Evolutionary conservation across 106 monocot species (phyloP).

Genomic region (Acorus calamus): DNA sequence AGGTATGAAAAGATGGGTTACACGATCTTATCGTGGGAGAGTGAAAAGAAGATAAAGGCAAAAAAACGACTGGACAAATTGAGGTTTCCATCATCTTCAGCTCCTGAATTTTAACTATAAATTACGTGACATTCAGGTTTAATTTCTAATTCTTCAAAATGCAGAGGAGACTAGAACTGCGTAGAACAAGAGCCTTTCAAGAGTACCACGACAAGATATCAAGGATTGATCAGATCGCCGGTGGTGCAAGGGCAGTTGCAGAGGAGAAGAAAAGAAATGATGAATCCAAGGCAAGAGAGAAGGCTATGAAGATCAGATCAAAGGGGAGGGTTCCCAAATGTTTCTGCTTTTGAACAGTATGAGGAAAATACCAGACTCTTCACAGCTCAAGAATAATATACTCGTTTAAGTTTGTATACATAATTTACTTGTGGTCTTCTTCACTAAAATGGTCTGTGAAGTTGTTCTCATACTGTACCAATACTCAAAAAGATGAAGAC

Average conservation of each 20-base stretch:
- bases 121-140: too few species aligned
- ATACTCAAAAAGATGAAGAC: too few species aligned
- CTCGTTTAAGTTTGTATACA: too few species aligned
- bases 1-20: conserved; percentile 35
- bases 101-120: too few species aligned
- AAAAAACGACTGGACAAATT: conserved; percentile 26
- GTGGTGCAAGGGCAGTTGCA: conserved; percentile 26
- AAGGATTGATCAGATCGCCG: conserved; percentile 54
- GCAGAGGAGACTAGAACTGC: conserved; percentile 49
- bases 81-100: conserved; percentile 23
- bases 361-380: too few species aligned
- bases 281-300: conserved; percentile 34
- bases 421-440: too few species aligned
- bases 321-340: conserved; percentile 10
- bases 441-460: too few species aligned
- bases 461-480: too few species aligned
- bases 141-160: conserved; percentile 1
- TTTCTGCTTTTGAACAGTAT: conserved; percentile 23
- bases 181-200: conserved; percentile 26
- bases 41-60: conserved; percentile 42
- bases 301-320: conserved; percentile 21
- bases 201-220: conserved; percentile 43
- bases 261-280: conserved; percentile 40
- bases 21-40: conserved; percentile 54
- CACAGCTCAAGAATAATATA: too few species aligned